Evolutionary conservation across 768 basidiomycete genomes (phyloP), one percentile per base, ranked within the genome.

Genomic region (Sporobolomyces roseus): DNA sequence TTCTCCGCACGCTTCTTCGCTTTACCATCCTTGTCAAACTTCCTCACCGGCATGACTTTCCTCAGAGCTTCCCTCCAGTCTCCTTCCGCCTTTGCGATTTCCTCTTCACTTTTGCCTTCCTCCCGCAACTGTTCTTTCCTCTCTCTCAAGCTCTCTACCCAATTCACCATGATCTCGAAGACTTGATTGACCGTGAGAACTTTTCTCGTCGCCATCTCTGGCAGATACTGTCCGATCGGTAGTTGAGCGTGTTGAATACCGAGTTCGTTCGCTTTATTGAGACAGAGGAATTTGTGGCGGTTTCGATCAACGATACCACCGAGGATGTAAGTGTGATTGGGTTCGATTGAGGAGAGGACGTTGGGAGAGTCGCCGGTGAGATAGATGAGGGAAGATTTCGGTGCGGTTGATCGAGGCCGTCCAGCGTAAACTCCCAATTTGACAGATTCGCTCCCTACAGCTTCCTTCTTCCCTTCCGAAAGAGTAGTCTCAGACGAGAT

Each of bases 251-350:
- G 88, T 49, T 87, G 84, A 62, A 98, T 84, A 7, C 84, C 84
- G 43, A 88, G 84, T 56, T 81, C 81, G 45, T 84, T 81, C 4
- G 96, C 91, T 79, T 93, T 96, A 78, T 91, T 83, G 63, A 89
- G 82, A 77, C 94, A 98, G 38, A 98, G 83, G 78, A 87, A 88
- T 91, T 98, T 70, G 70, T 67, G 73, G 54, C 60, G 35, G 80
- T 99, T 99, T 77, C 89, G 90, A 78, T 99, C 96, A 66, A 88
- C 88, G 74, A 99, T 88, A 8, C 93, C 94, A 52, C 94, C 94
- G 60, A 99, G 93, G 74, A 99, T 86, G 77, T 98, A 98, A 12
- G 87, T 89, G 77, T 93, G 88, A 49, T 87, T 86, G 62, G 90
- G 86, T 62, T 83, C 85, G 62, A 99, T 84, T 74, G 89, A 87